These are phyloP conservation scores for Barbarea vulgaris DNA, from an alignment of 345 rosid genomes.

Conservation along the genomic window DNA sequence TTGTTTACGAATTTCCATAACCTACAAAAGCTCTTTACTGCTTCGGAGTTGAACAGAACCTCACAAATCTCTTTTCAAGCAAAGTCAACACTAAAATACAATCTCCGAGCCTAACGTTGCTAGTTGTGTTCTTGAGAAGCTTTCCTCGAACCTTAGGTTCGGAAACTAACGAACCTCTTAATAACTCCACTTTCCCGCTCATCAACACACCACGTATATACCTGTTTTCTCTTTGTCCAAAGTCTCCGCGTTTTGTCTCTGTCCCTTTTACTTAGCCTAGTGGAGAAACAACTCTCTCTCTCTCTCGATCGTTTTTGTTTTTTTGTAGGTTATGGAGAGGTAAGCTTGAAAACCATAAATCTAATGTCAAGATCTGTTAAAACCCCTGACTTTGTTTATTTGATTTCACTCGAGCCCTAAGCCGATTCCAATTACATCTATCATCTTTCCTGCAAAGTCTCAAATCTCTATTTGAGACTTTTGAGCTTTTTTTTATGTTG, in stretches of 20 bases:
- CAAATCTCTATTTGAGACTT: background rate
- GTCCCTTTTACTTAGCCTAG: constrained; percentile 41
- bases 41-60: constrained; percentile 12
- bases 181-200: constrained; percentile 47
- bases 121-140: constrained; percentile 18
- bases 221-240: constrained; percentile 13
- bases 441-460: background rate
- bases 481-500: too few relatives aligned
- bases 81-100: constrained; percentile 46
- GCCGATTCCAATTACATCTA: background rate
- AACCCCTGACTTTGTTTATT: background rate
- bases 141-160: constrained; percentile 46
- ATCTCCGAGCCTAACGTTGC: background rate
- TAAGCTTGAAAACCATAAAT: constrained; percentile 26
- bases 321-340: constrained; percentile 43
- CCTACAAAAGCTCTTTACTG: constrained; percentile 33
- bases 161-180: constrained; percentile 26
- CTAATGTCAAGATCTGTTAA: background rate
- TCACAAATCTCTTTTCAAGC: constrained; percentile 24
- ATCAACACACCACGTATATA: constrained; percentile 22
- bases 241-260: constrained; percentile 18
- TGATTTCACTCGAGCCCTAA: background rate
- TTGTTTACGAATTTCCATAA: constrained; percentile 42
- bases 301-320: background rate
- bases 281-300: constrained; percentile 36